A percentile compares a stretch with the other conserved stretches of the same genome.
phyloP scores from a whole-genome alignment of 805 yeast species.

The Torulaspora delbrueckii region DNA sequence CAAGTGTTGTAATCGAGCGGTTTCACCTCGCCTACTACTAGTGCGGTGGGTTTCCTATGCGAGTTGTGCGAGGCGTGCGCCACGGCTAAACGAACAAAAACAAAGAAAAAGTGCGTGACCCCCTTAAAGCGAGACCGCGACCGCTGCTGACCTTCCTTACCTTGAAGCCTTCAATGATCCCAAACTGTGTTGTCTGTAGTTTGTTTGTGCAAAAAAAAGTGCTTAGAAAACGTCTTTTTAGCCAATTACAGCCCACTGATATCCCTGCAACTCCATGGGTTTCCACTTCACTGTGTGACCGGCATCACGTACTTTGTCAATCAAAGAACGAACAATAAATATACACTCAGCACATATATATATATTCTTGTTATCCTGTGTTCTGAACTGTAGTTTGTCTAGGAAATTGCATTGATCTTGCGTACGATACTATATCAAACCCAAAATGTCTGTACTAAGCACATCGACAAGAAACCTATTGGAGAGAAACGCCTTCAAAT shows the following conservation, averaged over 20 bases:
- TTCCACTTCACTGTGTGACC: slow-evolving; percentile 5
- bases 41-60: too few relatives aligned
- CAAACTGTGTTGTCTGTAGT: too few relatives aligned
- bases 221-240: neutral
- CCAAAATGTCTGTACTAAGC: slow-evolving; percentile 10
- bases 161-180: too few relatives aligned
- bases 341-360: neutral
- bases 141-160: neutral
- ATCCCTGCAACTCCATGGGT: neutral
- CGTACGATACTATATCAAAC: too few relatives aligned
- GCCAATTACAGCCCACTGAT: slow-evolving; percentile 5
- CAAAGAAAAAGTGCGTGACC: neutral
- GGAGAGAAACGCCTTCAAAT: slow-evolving; percentile 9
- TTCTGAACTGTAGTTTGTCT: neutral
- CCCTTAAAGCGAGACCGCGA: neutral
- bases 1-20: too few relatives aligned
- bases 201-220: too few relatives aligned
- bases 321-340: neutral
- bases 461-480: slow-evolving; percentile 12
- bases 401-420: too few relatives aligned
- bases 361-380: neutral
- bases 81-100: neutral
- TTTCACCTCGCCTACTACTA: too few relatives aligned
- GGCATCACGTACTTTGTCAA: slow-evolving; percentile 6
- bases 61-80: neutral